Evolutionary conservation across 2,329 filamentous ascomycete genomes (phyloP), one percentile per base, ranked within the genome.

Genomic region (Zasmidium cellare): DNA sequence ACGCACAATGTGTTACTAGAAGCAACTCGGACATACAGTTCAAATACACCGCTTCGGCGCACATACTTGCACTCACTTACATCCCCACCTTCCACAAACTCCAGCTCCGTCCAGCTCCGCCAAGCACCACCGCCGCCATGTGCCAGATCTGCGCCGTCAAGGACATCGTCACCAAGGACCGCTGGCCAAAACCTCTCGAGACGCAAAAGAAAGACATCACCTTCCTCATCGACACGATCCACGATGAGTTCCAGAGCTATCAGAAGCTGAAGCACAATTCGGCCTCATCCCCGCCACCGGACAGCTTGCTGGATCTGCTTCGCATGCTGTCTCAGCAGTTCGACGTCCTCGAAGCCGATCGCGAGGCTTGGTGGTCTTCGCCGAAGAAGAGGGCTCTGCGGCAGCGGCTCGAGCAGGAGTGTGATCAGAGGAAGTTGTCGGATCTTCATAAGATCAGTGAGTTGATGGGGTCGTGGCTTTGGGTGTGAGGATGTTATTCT

Each of bases 141-240:
- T 67, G 65, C 18, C 65, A 65, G 45, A 28, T 64, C 31, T 67
- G 65, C 51, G n/a, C 23, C 2, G 57, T 65, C 57, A 64, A 62
- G 31, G 46, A 61, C 2, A 45, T 60, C 46, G 58, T 58, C 3
- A 45, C 53, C 16, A 53, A 55, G 11, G 46, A 58, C 16, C 53
- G 56, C 23, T 64, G 61, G 64, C 64, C 64, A 1, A 65, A 62
- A 11, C 55, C 58, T 9, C 51, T 65, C 20, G 60, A 65, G 45
- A 25, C 25, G 5, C 46, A 50, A 46, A 60, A 61, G 38, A 46
- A 45, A 2, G 61, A 62, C 35, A 46, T 65, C 56, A 53, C 53
- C 41, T 61, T 64, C 51, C 56, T 64, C 35, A 44, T 62, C 46
- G 46, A 60, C 25, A 51, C 28, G n/a, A 56, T 59, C 20, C 63